Base-by-base conservation (phyloP, 1,284 basidiomycete species). In the Ceratobasidium sp. region DNA sequence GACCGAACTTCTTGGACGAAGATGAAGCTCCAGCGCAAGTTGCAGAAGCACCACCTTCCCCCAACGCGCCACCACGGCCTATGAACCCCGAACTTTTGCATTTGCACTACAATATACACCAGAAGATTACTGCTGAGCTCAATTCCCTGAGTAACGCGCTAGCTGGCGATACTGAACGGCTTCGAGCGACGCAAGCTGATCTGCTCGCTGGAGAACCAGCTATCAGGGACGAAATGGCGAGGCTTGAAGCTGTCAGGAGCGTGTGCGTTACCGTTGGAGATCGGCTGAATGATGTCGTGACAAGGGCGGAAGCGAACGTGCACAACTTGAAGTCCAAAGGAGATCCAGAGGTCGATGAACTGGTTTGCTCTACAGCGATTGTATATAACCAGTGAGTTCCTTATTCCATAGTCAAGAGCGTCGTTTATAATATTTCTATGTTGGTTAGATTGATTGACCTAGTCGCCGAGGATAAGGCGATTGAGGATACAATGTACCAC, bases 401-500 rank as follows among this genome's bases (percentile, higher is more conserved):
- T 3, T 37, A 26, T 65, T 66, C 17, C 45, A 26, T 35, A 26
- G 11, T n/a, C 26, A 31, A 39, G 31, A 3, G 26, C 13, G n/a
- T 33, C 26, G n/a, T 3, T 31, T 5, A 68, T 10, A 3, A 33
- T 54, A 10, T 23, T 66, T 26, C 42, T 31, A 33, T n/a, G 28
- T 20, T 49, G 26, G 13, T 2, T 82, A 98, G 97, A 84, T 86
- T 99, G 31, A 90, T 99, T 79, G 95, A 98, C 82, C 88, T 99
- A 28, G 92, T 98, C 7, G 96, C 98, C n/a, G 98, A 99, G 83
- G 98, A 99, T 84, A 96, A 97, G 81, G 96, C 97, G 0, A 95
- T 99, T 81, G 96, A 98, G 84, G 98, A 99, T 84, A 97, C 97
- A 33, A 93, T 99, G 77, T 99, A 99, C 85, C 97, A 99, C 83